A percentile compares a stretch with the other conserved stretches of the same genome.
Evolutionary conservation across 306 rosid genomes (phyloP).

Genomic region (Vigna nakashimae): DNA sequence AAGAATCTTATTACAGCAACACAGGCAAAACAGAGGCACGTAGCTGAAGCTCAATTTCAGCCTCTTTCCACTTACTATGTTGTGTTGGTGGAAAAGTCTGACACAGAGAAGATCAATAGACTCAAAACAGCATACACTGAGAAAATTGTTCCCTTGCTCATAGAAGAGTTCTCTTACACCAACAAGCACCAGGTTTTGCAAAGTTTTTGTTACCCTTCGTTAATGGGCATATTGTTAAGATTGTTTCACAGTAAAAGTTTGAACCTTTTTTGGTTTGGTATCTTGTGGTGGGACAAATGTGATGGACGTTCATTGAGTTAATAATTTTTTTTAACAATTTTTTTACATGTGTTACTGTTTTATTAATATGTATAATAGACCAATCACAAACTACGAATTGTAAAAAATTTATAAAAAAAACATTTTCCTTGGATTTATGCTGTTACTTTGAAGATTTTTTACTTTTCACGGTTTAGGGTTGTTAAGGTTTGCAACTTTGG

Average conservation of each 20-base stretch:
- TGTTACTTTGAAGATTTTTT: background rate
- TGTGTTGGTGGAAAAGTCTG: conserved; percentile 86
- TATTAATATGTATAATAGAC: no score
- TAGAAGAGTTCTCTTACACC: conserved; percentile 82
- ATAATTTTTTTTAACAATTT: no score
- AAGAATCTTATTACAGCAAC: conserved; percentile 91
- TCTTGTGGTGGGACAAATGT: background rate
- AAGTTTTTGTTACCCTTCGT: background rate
- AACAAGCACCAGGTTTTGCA: conserved; percentile 69
- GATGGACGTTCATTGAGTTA: background rate
- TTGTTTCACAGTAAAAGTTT: conserved; percentile 9
- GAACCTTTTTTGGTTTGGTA: background rate
- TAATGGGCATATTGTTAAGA: background rate
- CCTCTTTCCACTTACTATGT: conserved; percentile 53
- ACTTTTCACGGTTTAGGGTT: conserved; percentile 5
- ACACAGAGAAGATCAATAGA: conserved; percentile 66
- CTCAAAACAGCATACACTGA: conserved; percentile 71
- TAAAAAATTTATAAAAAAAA: no score
- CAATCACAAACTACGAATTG: no score
- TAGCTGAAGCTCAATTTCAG: conserved; percentile 63
- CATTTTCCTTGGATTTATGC: background rate
- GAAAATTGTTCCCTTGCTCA: conserved; percentile 76
- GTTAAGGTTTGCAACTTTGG: conserved; percentile 1
- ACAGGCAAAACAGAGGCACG: conserved; percentile 83
- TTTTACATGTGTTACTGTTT: no score